phyloP scores from a whole-genome alignment of 345 rosid species.

The Moricandia arvensis region DNA sequence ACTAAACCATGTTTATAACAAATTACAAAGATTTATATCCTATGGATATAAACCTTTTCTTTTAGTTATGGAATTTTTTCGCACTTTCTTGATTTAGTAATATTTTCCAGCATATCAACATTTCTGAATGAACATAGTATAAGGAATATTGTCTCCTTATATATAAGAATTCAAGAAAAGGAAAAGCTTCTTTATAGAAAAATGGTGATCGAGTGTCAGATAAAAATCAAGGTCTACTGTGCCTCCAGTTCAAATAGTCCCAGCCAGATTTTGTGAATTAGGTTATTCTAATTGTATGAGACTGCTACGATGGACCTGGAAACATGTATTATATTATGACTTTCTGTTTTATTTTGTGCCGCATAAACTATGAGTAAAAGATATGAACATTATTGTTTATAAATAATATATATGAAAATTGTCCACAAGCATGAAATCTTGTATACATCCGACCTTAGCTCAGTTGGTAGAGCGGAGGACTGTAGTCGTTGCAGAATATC shows the following conservation, averaged over 20 bases:
- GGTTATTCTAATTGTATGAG: background rate
- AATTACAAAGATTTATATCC: background rate
- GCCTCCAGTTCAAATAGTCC: background rate
- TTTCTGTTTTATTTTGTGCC: background rate
- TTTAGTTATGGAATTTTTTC: background rate
- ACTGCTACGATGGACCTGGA: background rate
- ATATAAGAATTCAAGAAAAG: background rate
- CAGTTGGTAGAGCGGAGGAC: constrained; percentile 99
- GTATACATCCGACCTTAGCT: constrained; percentile 61
- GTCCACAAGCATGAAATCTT: background rate
- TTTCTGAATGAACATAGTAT: background rate
- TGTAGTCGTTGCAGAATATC: constrained; percentile 57
- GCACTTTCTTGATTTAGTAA: background rate
- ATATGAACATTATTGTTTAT: background rate
- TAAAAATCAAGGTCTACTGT: background rate
- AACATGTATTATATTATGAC: background rate
- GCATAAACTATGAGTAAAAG: too few relatives aligned
- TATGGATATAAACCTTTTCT: background rate
- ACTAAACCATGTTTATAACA: background rate
- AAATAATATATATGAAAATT: background rate
- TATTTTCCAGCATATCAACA: background rate
- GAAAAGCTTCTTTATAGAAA: background rate
- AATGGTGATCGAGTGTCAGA: background rate
- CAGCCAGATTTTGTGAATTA: background rate
- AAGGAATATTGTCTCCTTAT: background rate